Percentiles rank a stretch among this genome's conserved stretches.
Conservation (phyloP, 2,329 filamentous ascomycete species). For the Trichoderma lentiforme region DNA sequence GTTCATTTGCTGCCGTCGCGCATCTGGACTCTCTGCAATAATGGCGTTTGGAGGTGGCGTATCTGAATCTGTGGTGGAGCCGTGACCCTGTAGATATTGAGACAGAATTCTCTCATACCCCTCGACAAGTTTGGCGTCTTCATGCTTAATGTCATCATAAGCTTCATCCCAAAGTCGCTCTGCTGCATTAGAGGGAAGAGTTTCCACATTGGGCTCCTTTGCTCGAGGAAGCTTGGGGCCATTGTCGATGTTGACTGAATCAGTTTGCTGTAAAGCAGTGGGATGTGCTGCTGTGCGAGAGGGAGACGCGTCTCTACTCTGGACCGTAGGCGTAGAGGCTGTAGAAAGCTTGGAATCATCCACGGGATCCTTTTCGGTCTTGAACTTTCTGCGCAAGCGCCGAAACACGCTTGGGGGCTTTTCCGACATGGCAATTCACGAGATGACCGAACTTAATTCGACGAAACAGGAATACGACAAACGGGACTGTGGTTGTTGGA, state of each 20-base stretch:
- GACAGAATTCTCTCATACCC: slow-evolving; percentile 25
- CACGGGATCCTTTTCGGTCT: background rate
- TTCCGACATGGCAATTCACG: background rate
- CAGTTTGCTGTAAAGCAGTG: background rate
- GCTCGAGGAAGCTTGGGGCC: too few species aligned
- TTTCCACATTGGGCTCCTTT: background rate
- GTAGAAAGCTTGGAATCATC: background rate
- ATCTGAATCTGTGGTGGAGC: background rate
- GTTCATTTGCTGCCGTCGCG: slow-evolving; percentile 29
- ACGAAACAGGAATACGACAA: background rate
- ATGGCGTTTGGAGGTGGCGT: background rate
- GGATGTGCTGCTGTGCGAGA: background rate
- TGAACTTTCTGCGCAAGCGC: background rate
- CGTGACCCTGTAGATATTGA: slow-evolving; percentile 3
- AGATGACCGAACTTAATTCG: background rate
- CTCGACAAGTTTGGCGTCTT: slow-evolving; percentile 20
- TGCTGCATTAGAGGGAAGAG: background rate
- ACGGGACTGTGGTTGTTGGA: background rate
- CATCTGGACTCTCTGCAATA: background rate
- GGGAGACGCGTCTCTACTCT: background rate
- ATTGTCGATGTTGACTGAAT: background rate
- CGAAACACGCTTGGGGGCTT: background rate
- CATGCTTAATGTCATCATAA: slow-evolving; percentile 21
- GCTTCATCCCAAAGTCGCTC: slow-evolving; percentile 23
- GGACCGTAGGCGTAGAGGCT: background rate